phyloP scores from a whole-genome alignment of 2,329 filamentous ascomycete genomes.

The Venturiaceae sp. region DNA sequence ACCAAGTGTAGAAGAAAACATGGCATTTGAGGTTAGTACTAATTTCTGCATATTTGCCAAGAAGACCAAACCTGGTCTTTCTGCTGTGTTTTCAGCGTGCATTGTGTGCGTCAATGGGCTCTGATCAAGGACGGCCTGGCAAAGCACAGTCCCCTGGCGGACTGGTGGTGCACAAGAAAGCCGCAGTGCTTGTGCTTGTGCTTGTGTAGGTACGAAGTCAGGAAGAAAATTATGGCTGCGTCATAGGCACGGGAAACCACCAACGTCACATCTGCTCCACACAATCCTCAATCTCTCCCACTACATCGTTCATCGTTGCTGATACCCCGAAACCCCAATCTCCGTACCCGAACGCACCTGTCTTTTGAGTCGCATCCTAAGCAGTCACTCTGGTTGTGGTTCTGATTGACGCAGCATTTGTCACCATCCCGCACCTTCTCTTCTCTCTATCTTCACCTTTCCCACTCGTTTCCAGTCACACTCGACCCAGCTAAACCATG shows the following conservation, averaged over 20 bases:
- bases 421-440: not conserved
- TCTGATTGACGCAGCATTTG: not conserved
- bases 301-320: not conserved
- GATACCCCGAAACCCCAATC: not conserved
- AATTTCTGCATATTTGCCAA: not conserved
- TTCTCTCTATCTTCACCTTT: not conserved
- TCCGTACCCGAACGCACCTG: too few relatives aligned
- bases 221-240: too few relatives aligned
- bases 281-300: too few relatives aligned
- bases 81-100: not conserved
- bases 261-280: too few relatives aligned
- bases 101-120: not conserved
- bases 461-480: not conserved
- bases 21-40: not conserved
- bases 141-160: not conserved
- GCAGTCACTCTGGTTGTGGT: not conserved
- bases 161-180: too few relatives aligned
- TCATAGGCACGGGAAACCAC: too few relatives aligned
- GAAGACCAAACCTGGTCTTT: not conserved
- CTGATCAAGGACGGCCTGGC: not conserved
- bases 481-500: conserved; percentile 32
- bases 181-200: too few relatives aligned
- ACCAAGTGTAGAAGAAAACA: not conserved
- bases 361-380: not conserved
- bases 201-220: too few relatives aligned